Evolutionary conservation across 306 rosid species (phyloP).

Genomic region (Trifolium fragiferum): DNA sequence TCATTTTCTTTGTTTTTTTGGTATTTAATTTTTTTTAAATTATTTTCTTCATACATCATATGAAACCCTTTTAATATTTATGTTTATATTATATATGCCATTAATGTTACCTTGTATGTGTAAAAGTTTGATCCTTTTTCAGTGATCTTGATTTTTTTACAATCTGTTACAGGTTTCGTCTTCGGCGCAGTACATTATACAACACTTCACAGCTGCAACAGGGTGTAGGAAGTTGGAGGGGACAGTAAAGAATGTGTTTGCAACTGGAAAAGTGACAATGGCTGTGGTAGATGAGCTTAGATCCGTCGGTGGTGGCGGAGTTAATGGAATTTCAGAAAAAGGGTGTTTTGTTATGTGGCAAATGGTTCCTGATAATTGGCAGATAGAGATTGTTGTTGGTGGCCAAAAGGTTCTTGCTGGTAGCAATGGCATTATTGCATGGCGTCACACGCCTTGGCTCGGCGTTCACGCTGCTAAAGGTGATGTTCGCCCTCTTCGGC

Average conservation of each 20-base stretch:
- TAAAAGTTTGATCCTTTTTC: conserved; percentile 15
- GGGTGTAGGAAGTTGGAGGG: conserved; percentile 91
- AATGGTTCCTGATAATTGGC: conserved; percentile 94
- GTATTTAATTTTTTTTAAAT: too few species aligned
- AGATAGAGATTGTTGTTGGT: conserved; percentile 77
- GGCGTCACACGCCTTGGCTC: conserved; percentile 99
- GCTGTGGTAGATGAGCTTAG: conserved; percentile 66
- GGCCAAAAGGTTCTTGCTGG: conserved; percentile 87
- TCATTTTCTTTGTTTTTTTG: neutral
- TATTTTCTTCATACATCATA: neutral
- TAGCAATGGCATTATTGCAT: conserved; percentile 82
- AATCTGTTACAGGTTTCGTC: conserved; percentile 66
- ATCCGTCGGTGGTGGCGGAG: conserved; percentile 52
- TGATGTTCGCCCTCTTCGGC: conserved; percentile 87
- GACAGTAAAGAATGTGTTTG: conserved; percentile 70
- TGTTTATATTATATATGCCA: neutral
- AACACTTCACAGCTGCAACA: conserved; percentile 88
- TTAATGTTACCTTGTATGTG: conserved; percentile 9
- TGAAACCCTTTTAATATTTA: conserved; percentile 10
- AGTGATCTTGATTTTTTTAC: neutral
- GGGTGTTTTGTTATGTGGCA: conserved; percentile 99
- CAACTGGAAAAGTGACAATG: conserved; percentile 86
- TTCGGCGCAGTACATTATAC: conserved; percentile 81
- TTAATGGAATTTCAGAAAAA: conserved; percentile 50
- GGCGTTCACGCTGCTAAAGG: conserved; percentile 90